Base-by-base conservation (phyloP, 2,329 filamentous ascomycete genomes). In the Grosmannia huntii region DNA sequence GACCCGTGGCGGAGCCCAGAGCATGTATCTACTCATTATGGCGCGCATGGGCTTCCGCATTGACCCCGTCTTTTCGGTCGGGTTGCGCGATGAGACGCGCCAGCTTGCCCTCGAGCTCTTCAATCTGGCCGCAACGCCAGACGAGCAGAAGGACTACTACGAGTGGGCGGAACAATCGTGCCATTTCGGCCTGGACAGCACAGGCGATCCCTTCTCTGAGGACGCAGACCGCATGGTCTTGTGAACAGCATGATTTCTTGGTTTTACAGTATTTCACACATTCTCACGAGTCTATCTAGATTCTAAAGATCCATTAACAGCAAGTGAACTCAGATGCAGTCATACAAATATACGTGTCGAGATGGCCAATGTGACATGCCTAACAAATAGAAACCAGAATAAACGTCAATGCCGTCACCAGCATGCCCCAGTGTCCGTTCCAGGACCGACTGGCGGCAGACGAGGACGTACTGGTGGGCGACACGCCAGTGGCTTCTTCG, bases 51-150 rank as follows among this genome's bases (percentile, higher is more conserved):
- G 89, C 0, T 96, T 96, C 28, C 59, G 52, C 68, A 85, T 83
- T 6, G 82, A 89, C 33, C 70, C 88, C 10, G 80, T 94, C 12
- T 77, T 95, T 31, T 90, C 59, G 3, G 25, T 48, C 2, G 61
- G 61, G 1, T 38, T 64, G 14, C 52, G 49, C 50, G 96, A 70
- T 76, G 77, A 1, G 85, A 85, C 0, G 86, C 95, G 57, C 86
- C 87, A 92, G 62, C 84, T 86, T 70, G 92, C 94, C 4, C 85
- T 92, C 64, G 83, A 87, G 66, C 75, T 99, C 62, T 71, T 97
- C 46, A 90, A 96, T 68, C 76, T 89, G 61, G 82, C 84, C 2
- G 82, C 96, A 25, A 94, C 88, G 57, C 86, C 90, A 0, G 88
- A 95, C 48, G 78, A 81, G 58, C 78, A 77, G 2, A 73, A 78